Evolutionary conservation across 2,329 filamentous ascomycete species (phyloP).

Genomic region (Periconia macrospinosa): DNA sequence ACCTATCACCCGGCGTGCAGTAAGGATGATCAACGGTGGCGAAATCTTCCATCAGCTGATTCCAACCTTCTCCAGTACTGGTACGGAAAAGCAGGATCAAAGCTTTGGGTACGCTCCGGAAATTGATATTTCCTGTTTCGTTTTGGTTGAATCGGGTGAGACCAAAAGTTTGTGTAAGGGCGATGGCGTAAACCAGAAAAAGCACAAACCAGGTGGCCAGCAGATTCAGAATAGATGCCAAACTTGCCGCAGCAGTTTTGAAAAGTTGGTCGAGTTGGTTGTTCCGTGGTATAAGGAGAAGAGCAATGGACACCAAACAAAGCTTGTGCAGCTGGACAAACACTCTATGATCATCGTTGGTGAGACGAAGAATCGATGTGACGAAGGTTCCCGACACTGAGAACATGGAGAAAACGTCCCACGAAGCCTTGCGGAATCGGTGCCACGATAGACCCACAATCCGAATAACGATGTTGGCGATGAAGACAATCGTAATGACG

Average conservation of each 20-base stretch:
- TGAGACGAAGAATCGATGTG: conserved; percentile 77
- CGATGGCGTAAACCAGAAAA: conserved; percentile 95
- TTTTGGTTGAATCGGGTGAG: conserved; percentile 80
- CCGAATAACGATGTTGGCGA: conserved; percentile 79
- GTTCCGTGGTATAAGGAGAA: conserved; percentile 92
- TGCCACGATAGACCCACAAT: conserved; percentile 89
- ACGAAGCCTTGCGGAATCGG: conserved; percentile 87
- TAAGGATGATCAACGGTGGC: conserved; percentile 76
- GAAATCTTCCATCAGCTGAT: conserved; percentile 94
- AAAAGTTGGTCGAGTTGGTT: conserved; percentile 97
- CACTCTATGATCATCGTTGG: conserved; percentile 56
- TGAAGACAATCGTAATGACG: conserved; percentile 77
- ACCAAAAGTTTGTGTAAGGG: conserved; percentile 92
- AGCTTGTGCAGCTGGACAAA: conserved; percentile 89
- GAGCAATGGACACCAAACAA: conserved; percentile 85
- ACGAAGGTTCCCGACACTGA: conserved; percentile 78
- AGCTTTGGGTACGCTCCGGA: conserved; percentile 90
- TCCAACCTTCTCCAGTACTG: conserved; percentile 96
- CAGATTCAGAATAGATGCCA: conserved; percentile 87
- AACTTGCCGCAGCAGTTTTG: conserved; percentile 94
- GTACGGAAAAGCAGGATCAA: conserved; percentile 90
- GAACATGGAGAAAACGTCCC: conserved; percentile 88
- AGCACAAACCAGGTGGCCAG: conserved; percentile 97
- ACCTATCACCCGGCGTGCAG: conserved; percentile 72
- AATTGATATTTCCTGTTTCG: conserved; percentile 81